A percentile compares a stretch with the other conserved stretches of the same genome.
Conservation (phyloP, 1,284 basidiomycete species). For the Boletus sp. region DNA sequence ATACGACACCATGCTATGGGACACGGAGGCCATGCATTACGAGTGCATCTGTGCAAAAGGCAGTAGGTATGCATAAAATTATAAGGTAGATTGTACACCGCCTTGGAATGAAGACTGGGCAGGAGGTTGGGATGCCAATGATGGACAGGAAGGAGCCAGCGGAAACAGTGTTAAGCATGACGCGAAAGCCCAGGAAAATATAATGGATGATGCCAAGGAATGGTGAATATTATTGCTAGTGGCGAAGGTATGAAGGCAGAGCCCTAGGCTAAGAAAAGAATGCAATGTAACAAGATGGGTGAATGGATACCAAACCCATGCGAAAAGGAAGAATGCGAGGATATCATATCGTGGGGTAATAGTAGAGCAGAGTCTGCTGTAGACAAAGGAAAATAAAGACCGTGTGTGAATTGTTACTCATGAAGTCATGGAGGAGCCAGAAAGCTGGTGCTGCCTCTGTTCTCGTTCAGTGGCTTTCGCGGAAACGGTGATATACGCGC, state of each 20-base stretch:
- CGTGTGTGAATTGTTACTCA: conserved; percentile 26
- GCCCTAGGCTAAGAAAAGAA: conserved; percentile 17
- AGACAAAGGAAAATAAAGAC: conserved; percentile 8
- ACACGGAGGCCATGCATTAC: conserved; percentile 31
- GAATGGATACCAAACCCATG: conserved; percentile 26
- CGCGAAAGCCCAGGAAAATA: conserved; percentile 21
- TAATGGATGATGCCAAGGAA: conserved; percentile 31
- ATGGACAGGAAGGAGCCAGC: conserved; percentile 17
- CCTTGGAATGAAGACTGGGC: conserved; percentile 22
- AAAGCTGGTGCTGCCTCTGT: conserved; percentile 28
- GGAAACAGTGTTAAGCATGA: conserved; percentile 29
- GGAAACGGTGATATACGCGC: conserved; percentile 82
- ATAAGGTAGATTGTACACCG: conserved; percentile 37
- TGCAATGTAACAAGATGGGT: conserved; percentile 26
- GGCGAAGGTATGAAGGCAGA: conserved; percentile 31
- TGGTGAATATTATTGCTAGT: conserved; percentile 30
- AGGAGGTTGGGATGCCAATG: conserved; percentile 28
- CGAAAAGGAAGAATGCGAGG: conserved; percentile 22
- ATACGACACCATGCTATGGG: conserved; percentile 23
- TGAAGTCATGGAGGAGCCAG: conserved; percentile 28
- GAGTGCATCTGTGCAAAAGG: conserved; percentile 30
- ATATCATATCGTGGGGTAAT: conserved; percentile 31
- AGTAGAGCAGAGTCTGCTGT: conserved; percentile 19
- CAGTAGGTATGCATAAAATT: conserved; percentile 35
- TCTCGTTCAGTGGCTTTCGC: conserved; percentile 67